Percentiles rank a stretch among this genome's conserved stretches.
Conservation (phyloP, 257 asterid species). For the Nicotiana sylvestris region DNA sequence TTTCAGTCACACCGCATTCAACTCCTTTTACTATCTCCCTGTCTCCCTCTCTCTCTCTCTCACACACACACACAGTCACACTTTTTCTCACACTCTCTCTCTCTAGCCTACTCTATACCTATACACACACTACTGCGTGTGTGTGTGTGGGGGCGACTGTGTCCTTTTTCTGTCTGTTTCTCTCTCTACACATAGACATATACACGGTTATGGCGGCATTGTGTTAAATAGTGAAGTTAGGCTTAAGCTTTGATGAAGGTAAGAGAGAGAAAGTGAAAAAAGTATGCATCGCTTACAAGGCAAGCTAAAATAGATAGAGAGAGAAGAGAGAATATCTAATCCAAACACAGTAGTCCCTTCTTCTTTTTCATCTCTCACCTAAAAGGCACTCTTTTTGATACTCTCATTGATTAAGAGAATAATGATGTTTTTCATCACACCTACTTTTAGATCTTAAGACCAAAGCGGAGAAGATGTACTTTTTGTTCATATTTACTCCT, state of each 20-base stretch:
- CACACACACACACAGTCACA: not conserved
- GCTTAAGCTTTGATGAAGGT: constrained; percentile 5
- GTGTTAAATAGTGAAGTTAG: not conserved
- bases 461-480: not conserved
- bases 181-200: not conserved
- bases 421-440: constrained; percentile 5
- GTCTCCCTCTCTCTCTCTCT: not conserved
- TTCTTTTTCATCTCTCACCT: not conserved
- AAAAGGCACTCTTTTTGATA: constrained; percentile 11
- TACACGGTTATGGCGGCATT: not conserved
- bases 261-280: constrained; percentile 2
- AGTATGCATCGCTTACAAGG: constrained; percentile 62
- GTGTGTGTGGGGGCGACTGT: too few relatives aligned
- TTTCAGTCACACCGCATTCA: not conserved
- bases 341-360: not conserved
- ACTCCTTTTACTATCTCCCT: not conserved
- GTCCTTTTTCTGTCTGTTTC: not conserved
- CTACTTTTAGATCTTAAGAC: constrained; percentile 10
- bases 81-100: not conserved
- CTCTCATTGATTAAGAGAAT: constrained; percentile 5
- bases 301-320: constrained; percentile 34
- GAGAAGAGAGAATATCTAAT: constrained; percentile 12
- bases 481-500: not conserved
- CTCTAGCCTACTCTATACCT: constrained; percentile 7
- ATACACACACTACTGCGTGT: not conserved